Base-by-base conservation (phyloP, 768 basidiomycete species). In the Saitozyma sp. region DNA sequence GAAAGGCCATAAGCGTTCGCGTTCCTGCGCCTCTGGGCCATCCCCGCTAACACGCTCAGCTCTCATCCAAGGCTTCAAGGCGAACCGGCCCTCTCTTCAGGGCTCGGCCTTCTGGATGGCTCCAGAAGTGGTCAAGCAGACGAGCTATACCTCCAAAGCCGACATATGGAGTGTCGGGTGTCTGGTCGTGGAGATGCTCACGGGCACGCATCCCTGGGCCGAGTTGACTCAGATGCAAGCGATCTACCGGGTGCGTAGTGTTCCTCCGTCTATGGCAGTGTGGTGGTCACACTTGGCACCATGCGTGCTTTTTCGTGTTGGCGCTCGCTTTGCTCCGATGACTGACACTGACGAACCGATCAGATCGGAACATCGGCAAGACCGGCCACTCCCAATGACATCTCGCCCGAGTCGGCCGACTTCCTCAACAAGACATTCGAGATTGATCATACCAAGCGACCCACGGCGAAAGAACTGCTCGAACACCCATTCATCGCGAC, bases 101-200 rank as follows among this genome's bases (percentile, higher is more conserved):
- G 96, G 96, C 2, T 96, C 93, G 1, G 94, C 97, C 10, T 98
- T 96, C 81, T 98, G 95, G 95, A 97, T 98, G 95, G 95, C 95
- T 0, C 95, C 95, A 0, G 95, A 97, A 80, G 92, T 97, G 17
- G 96, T 98, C 62, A 94, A 94, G 75, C 96, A 99, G 81, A 92
- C 88, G 29, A 86, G 87, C 0, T 91, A 96, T 75, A 94, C 92
- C 9, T 84, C 83, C 63, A 94, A 94, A 74, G 92, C 93, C 7
- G 94, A 96, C 77, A 94, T 96, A 58, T 97, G 94, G 94, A 91
- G 90, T 76, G 88, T 97, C 1, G 93, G 93, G 1, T 95, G 93
- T 78, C 81, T 97, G 52, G 88, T 96, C 29, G 91, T 97, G 11
- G 93, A 97, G 79, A 97, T 97, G 93, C 82, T 96, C 58, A 97